These are phyloP conservation scores for Sclerotinia nivalis DNA, from an alignment of 2,329 filamentous ascomycete genomes.

Conservation along the genomic window DNA sequence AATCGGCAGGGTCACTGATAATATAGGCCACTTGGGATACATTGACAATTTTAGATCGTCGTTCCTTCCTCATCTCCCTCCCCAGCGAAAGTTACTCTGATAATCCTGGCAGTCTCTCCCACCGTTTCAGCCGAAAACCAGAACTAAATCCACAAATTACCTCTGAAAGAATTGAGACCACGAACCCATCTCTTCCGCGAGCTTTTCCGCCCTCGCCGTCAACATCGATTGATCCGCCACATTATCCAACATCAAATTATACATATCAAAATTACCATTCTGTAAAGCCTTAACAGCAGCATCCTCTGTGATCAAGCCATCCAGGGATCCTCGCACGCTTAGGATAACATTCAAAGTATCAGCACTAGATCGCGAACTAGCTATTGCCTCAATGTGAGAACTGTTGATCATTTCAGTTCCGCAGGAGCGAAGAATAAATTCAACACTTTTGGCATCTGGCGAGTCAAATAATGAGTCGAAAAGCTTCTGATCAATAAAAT, in stretches of 20 bases:
- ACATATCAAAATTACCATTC: rapidly evolving
- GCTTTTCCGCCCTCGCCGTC: background rate
- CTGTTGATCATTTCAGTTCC: background rate
- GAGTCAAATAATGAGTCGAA: background rate
- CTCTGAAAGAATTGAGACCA: background rate
- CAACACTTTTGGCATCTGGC: background rate
- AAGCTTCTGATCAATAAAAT: background rate
- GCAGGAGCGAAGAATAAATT: background rate
- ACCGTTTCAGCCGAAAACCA: too few relatives aligned
- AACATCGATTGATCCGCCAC: background rate
- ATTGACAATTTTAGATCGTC: too few relatives aligned
- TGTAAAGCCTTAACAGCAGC: background rate
- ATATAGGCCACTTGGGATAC: too few relatives aligned
- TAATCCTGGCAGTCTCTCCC: background rate
- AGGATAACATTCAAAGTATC: background rate
- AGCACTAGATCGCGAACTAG: background rate
- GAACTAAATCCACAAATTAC: too few relatives aligned
- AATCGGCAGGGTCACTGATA: too few relatives aligned
- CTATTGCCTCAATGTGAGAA: background rate
- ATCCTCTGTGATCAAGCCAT: background rate
- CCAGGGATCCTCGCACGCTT: background rate
- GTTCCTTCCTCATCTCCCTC: too few relatives aligned
- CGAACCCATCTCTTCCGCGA: background rate
- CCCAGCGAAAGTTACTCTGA: background rate
- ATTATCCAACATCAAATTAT: background rate